Evolutionary conservation across 495 filamentous ascomycete genomes (phyloP).

Genomic region (Wilcoxina mikolae): DNA sequence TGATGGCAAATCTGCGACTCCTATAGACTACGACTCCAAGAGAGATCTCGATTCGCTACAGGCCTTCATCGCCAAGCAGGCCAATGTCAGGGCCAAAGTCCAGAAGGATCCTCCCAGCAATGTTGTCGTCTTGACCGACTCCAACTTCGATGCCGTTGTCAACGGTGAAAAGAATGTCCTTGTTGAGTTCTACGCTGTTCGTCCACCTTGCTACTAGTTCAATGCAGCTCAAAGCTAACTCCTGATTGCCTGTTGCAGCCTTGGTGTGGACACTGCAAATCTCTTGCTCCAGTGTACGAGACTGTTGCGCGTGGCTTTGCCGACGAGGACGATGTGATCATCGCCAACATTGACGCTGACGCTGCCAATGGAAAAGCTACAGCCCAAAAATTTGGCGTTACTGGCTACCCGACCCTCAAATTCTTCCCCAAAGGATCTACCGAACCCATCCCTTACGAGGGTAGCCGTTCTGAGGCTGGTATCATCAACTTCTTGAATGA

Average conservation of each 20-base stretch:
- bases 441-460: slow-evolving; percentile 54
- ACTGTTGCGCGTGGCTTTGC: slow-evolving; percentile 67
- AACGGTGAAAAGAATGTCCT: slow-evolving; percentile 80
- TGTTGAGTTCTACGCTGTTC: slow-evolving; percentile 56
- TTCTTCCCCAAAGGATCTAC: slow-evolving; percentile 86
- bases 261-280: slow-evolving; percentile 74
- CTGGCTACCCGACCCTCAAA: slow-evolving; percentile 90
- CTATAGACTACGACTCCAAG: slow-evolving; percentile 70
- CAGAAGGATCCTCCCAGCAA: slow-evolving; percentile 55
- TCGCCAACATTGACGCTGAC: slow-evolving; percentile 92
- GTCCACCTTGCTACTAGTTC: neutral
- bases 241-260: slow-evolving; percentile 15
- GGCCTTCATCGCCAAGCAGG: slow-evolving; percentile 75
- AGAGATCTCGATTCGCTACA: slow-evolving; percentile 76
- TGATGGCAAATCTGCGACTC: slow-evolving; percentile 84
- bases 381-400: slow-evolving; percentile 61
- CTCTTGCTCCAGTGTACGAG: slow-evolving; percentile 82
- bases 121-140: slow-evolving; percentile 67
- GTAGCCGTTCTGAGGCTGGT: slow-evolving; percentile 62
- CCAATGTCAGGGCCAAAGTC: slow-evolving; percentile 59
- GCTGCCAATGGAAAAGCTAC: slow-evolving; percentile 39
- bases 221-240: neutral
- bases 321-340: slow-evolving; percentile 57
- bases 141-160: slow-evolving; percentile 53
- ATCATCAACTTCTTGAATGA: slow-evolving; percentile 73